These are phyloP conservation scores for Claviceps sp. DNA, from an alignment of 2,329 filamentous ascomycete genomes.

Conservation along the genomic window DNA sequence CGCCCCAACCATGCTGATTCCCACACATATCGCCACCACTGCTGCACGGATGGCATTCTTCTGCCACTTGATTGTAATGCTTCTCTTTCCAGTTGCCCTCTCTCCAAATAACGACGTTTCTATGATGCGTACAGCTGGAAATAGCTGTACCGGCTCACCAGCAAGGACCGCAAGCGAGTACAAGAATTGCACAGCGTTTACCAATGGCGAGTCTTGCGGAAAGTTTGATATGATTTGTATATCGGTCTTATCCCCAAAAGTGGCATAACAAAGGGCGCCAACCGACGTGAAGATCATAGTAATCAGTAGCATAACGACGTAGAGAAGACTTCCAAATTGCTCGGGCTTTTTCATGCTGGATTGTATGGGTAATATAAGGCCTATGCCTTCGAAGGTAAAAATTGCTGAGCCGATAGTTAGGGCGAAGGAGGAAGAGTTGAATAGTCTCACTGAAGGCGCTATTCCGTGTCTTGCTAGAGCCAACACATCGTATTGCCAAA, in stretches of 20 bases:
- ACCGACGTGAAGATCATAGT: slow-evolving; percentile 61
- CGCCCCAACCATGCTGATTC: slow-evolving; percentile 49
- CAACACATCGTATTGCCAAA: slow-evolving; percentile 57
- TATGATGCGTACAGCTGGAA: slow-evolving; percentile 59
- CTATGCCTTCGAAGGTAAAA: slow-evolving; percentile 69
- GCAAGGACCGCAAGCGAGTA: slow-evolving; percentile 63
- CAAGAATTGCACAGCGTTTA: slow-evolving; percentile 63
- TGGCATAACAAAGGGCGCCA: slow-evolving; percentile 60
- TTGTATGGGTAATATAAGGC: slow-evolving; percentile 63
- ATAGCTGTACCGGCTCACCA: slow-evolving; percentile 61
- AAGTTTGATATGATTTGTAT: slow-evolving; percentile 69
- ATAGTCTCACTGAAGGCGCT: slow-evolving; percentile 47
- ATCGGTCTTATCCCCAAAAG: slow-evolving; percentile 53
- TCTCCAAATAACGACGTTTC: slow-evolving; percentile 56
- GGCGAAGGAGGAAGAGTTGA: slow-evolving; percentile 57
- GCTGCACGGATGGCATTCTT: slow-evolving; percentile 54
- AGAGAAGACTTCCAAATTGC: slow-evolving; percentile 52
- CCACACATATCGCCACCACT: slow-evolving; percentile 45
- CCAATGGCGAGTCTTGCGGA: slow-evolving; percentile 55
- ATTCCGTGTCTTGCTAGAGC: slow-evolving; percentile 42
- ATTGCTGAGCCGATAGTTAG: slow-evolving; percentile 61
- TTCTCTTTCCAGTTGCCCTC: slow-evolving; percentile 50
- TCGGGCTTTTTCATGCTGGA: slow-evolving; percentile 60
- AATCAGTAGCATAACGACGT: slow-evolving; percentile 58
- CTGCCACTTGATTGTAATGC: slow-evolving; percentile 55